These are phyloP conservation scores for Hypoxylon sp. DNA, from an alignment of 2,329 filamentous ascomycete genomes.

Conservation along the genomic window DNA sequence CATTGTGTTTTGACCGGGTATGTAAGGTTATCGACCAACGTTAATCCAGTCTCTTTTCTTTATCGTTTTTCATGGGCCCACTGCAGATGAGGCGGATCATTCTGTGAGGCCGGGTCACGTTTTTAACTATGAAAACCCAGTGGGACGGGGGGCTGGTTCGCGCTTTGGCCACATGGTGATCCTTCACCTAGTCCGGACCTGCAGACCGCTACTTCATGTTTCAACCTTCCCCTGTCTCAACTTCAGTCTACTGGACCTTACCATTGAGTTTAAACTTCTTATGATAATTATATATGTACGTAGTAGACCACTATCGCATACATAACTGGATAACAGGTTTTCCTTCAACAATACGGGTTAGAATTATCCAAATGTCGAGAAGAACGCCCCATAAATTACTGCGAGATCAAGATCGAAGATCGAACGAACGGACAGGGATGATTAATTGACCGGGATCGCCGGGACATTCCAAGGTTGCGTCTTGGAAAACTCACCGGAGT, in stretches of 20 bases:
- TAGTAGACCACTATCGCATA: background rate
- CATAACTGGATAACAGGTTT: background rate
- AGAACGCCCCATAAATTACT: background rate
- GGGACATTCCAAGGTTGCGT: constrained; percentile 3
- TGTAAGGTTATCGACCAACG: constrained; percentile 13
- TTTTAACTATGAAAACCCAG: constrained; percentile 32
- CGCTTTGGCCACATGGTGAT: constrained; percentile 31
- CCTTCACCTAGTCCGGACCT: constrained; percentile 17
- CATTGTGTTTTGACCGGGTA: background rate
- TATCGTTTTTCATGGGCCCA: constrained; percentile 22
- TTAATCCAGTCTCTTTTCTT: constrained; percentile 13
- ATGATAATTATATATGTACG: background rate
- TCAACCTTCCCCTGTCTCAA: constrained; percentile 16
- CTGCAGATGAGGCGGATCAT: constrained; percentile 21
- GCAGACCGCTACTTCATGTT: constrained; percentile 35
- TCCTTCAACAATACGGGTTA: background rate
- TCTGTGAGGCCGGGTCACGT: constrained; percentile 30
- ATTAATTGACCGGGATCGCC: background rate
- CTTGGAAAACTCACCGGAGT: background rate
- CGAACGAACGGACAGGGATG: background rate
- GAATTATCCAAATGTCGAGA: background rate
- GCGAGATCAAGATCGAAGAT: constrained; percentile 1
- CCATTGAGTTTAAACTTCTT: constrained; percentile 19
- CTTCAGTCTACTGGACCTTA: constrained; percentile 24
- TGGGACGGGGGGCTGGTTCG: constrained; percentile 18